phyloP scores from a whole-genome alignment of 2,329 filamentous ascomycete genomes.

The Colletotrichum sp. region DNA sequence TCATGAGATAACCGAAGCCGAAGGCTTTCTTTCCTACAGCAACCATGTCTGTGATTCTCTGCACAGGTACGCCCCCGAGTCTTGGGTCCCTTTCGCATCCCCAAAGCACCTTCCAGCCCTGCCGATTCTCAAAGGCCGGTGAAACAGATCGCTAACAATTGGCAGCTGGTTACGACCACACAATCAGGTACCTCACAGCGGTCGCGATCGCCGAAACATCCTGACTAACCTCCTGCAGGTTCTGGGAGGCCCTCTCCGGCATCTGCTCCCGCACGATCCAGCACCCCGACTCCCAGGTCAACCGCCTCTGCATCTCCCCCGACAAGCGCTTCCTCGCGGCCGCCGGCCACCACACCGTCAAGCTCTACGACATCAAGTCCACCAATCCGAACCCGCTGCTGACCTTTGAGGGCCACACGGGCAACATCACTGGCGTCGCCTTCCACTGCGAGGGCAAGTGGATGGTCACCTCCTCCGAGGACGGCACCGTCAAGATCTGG shows the following conservation, averaged over 20 bases:
- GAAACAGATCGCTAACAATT: background rate
- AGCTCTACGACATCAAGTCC: slow-evolving; percentile 98
- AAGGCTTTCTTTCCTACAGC: slow-evolving; percentile 1
- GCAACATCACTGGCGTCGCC: slow-evolving; percentile 93
- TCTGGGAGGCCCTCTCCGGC: slow-evolving; percentile 97
- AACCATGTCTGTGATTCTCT: slow-evolving; percentile 66
- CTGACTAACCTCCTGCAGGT: slow-evolving; percentile 56
- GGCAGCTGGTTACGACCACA: slow-evolving; percentile 66
- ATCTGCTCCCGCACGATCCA: slow-evolving; percentile 99
- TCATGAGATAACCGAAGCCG: slow-evolving; percentile 17
- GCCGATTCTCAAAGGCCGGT: background rate
- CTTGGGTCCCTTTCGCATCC: background rate
- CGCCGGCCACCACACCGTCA: slow-evolving; percentile 81
- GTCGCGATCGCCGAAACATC: background rate
- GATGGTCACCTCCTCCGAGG: slow-evolving; percentile 98
- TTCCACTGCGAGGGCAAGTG: slow-evolving; percentile 99
- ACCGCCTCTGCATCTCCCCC: slow-evolving; percentile 96
- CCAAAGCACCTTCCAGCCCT: background rate
- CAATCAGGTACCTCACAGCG: slow-evolving; percentile 53
- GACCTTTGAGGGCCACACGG: slow-evolving; percentile 94
- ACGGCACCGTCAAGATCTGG: slow-evolving; percentile 97
- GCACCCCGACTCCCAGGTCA: slow-evolving; percentile 97
- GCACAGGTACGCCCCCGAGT: slow-evolving; percentile 54
- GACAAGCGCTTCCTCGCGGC: slow-evolving; percentile 96
- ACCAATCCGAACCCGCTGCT: slow-evolving; percentile 94